Percentiles rank a stretch among this genome's conserved stretches.
These are phyloP conservation scores for Hirsutella minnesotensis DNA, from an alignment of 2,329 filamentous ascomycete species.

Conservation along the genomic window DNA sequence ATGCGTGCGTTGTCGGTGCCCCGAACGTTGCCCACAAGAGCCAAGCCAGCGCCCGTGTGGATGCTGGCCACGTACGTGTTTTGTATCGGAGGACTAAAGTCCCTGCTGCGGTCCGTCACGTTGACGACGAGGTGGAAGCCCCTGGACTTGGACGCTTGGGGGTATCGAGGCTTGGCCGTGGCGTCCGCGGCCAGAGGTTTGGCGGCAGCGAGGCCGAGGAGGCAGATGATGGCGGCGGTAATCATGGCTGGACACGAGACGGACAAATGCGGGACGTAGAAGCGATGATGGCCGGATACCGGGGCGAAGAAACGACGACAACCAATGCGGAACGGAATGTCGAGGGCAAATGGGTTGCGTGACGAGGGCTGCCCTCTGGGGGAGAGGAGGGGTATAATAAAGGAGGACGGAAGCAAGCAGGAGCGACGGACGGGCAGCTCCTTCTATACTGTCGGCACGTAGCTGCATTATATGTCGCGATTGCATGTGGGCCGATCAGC, in stretches of 20 bases:
- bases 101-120: constrained; percentile 22
- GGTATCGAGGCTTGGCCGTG: constrained; percentile 5
- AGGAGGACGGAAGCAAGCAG: background rate
- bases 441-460: too few relatives aligned
- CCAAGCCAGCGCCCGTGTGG: constrained; percentile 28
- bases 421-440: too few relatives aligned
- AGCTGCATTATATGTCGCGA: too few relatives aligned
- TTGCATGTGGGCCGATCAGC: too few relatives aligned
- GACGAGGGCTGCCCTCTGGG: background rate
- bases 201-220: constrained; percentile 10
- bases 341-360: too few relatives aligned
- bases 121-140: constrained; percentile 30
- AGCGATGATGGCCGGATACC: too few relatives aligned
- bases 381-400: background rate
- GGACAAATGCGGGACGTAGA: too few relatives aligned
- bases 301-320: too few relatives aligned
- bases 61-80: constrained; percentile 24
- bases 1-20: constrained; percentile 13
- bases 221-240: constrained; percentile 5
- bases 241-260: constrained; percentile 3
- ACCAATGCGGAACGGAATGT: too few relatives aligned
- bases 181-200: constrained; percentile 5
- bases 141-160: constrained; percentile 7
- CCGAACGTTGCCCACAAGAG: constrained; percentile 24
- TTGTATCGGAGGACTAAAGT: constrained; percentile 25